Evolutionary conservation across 495 filamentous ascomycete genomes (phyloP).

Genomic region (Neurospora sp.): DNA sequence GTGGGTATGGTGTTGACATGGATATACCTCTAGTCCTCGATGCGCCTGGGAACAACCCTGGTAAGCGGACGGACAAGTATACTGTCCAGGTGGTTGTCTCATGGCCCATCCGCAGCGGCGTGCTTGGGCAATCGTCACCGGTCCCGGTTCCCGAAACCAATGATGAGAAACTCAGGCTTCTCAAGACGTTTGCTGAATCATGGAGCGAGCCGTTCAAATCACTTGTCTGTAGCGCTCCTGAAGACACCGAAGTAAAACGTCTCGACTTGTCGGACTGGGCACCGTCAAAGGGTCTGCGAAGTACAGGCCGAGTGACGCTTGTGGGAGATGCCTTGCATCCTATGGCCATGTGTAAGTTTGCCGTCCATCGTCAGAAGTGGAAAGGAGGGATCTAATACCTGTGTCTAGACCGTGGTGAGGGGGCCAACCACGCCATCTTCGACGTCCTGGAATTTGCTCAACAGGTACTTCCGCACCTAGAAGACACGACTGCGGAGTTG

Average conservation of each 20-base stretch:
- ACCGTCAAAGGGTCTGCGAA: slow-evolving; percentile 18
- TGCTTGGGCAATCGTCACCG: slow-evolving; percentile 11
- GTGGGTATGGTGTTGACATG: not conserved
- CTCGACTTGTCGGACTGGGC: slow-evolving; percentile 50
- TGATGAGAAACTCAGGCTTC: slow-evolving; percentile 34
- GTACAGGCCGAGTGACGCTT: slow-evolving; percentile 35
- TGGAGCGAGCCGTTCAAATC: slow-evolving; percentile 49
- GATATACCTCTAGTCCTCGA: slow-evolving; percentile 19
- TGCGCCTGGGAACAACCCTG: slow-evolving; percentile 15
- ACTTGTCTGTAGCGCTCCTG: slow-evolving; percentile 35
- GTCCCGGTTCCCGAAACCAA: slow-evolving; percentile 31
- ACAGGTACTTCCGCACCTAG: slow-evolving; percentile 6
- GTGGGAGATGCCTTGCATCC: slow-evolving; percentile 53
- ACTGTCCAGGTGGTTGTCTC: slow-evolving; percentile 42
- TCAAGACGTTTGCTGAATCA: slow-evolving; percentile 40
- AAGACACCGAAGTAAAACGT: slow-evolving; percentile 35
- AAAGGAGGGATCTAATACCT: not conserved
- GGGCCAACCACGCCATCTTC: slow-evolving; percentile 32
- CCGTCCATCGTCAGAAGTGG: too few relatives aligned
- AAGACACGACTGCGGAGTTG: not conserved
- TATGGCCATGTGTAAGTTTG: slow-evolving; percentile 51
- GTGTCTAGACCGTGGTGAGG: slow-evolving; percentile 31
- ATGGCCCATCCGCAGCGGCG: slow-evolving; percentile 32
- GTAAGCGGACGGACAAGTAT: slow-evolving; percentile 8
- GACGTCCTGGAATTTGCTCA: slow-evolving; percentile 27